Base-by-base conservation (phyloP, 257 asterid genomes). In the Coffea canephora region DNA sequence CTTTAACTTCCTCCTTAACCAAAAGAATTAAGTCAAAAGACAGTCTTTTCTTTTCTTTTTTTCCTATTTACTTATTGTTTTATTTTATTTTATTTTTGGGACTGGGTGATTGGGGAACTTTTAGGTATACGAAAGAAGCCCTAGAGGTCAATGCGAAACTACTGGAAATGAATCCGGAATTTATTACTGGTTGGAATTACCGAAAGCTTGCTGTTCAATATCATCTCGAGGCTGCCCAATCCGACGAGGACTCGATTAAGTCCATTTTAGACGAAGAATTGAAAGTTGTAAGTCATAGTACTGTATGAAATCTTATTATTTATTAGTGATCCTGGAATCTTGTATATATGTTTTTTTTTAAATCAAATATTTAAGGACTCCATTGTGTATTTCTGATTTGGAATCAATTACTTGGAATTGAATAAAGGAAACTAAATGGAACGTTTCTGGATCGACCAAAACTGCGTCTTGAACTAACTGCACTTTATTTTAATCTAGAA, bases 171-270 rank as follows among this genome's bases (percentile, higher is more conserved):
- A 94, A 94, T 84, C 99, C 99, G 5, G 99, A 96, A 90, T 90
- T 88, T 70, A 89, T 91, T 55, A 92, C 98, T 4, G 96, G 91
- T 64, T 96, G 99, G 99, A 96, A 94, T 84, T 94, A 90, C 80
- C 86, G 99, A 80, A 94, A 92, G 84, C 90, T 91, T 25, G 97
- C 97, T 19, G 90, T 96, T 16, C 90, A 94, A 50, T 81, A 87
- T 78, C 82, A 78, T 77, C 86, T 90, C 49, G 83, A 80, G 25
- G 71, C 52, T n/a, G 31, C 79, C n/a, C 69, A 64, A n/a, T 55
- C 87, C 4, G 94, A 83, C 74, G 69, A 8, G 19, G 87, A 89
- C 23, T 80, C 87, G 46, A 80, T 82, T 67, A 88, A 83, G 46
- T 88, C 89, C 23, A 87, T 94, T 85, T 73, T 92, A 1, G 92